phyloP scores from a whole-genome alignment of 371 early-diverging fungal species.

The Mortierella sp. region DNA sequence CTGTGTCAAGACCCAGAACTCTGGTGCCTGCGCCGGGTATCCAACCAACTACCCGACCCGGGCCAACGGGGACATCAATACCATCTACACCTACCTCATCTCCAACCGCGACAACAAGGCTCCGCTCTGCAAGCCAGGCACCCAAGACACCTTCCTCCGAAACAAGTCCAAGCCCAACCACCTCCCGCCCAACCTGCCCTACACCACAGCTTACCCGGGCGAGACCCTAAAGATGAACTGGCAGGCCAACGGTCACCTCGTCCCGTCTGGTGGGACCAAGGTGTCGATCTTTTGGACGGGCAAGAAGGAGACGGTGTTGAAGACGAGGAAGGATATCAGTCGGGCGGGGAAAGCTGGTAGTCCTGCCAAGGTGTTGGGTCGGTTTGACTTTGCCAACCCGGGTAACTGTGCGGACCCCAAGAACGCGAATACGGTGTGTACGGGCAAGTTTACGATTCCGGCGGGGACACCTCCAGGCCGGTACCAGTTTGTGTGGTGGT shows the following conservation, averaged over 20 bases:
- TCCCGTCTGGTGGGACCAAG: slow-evolving; percentile 28
- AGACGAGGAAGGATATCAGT: slow-evolving; percentile 47
- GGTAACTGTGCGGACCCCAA: slow-evolving; percentile 50
- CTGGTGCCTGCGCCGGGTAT: slow-evolving; percentile 62
- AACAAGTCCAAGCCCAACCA: slow-evolving; percentile 19
- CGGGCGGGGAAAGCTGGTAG: slow-evolving; percentile 20
- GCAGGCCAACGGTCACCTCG: slow-evolving; percentile 64
- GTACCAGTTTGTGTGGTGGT: slow-evolving; percentile 67
- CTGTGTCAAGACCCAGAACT: slow-evolving; percentile 58
- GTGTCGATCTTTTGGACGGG: slow-evolving; percentile 59
- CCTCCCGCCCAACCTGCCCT: slow-evolving; percentile 56
- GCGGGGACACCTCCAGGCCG: slow-evolving; percentile 56
- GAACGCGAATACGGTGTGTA: slow-evolving; percentile 61
- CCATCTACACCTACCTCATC: slow-evolving; percentile 63
- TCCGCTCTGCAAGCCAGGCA: slow-evolving; percentile 60
- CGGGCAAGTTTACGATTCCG: slow-evolving; percentile 62
- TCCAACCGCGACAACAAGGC: slow-evolving; percentile 43
- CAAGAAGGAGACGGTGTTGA: slow-evolving; percentile 50
- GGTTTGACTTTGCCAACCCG: slow-evolving; percentile 47
- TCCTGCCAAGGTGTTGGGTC: slow-evolving; percentile 19
- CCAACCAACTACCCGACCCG: slow-evolving; percentile 66
- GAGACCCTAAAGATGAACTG: slow-evolving; percentile 62
- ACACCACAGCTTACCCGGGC: slow-evolving; percentile 61
- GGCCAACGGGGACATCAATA: slow-evolving; percentile 59
- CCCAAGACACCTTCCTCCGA: slow-evolving; percentile 45